phyloP scores from a whole-genome alignment of 257 asterid species.

The Solanum pennellii region DNA sequence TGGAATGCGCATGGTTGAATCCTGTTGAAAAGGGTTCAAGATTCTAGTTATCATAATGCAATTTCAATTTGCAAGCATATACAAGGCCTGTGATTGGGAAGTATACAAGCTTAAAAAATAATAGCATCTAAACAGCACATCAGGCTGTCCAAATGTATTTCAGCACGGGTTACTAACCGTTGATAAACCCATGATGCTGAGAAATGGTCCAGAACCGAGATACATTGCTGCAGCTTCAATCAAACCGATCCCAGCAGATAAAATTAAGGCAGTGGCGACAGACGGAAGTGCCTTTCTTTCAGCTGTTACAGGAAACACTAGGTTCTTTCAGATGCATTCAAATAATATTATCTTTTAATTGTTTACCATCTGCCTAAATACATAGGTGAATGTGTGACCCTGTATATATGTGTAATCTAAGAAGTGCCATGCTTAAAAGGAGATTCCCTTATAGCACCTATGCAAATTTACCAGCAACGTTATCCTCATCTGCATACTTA shows the following conservation, averaged over 20 bases:
- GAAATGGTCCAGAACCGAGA: slow-evolving; percentile 25
- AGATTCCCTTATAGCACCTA: not conserved
- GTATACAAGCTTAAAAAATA: not conserved
- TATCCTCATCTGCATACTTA: slow-evolving; percentile 5
- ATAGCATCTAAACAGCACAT: not conserved
- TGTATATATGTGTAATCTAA: not conserved
- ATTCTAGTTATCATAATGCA: not conserved
- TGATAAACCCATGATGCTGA: slow-evolving; percentile 34
- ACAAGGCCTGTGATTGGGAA: not conserved
- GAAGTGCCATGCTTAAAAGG: not conserved
- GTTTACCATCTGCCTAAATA: not conserved
- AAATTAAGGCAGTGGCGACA: slow-evolving; percentile 30
- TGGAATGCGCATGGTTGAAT: slow-evolving; percentile 24
- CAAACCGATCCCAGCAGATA: slow-evolving; percentile 28
- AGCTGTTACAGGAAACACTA: slow-evolving; percentile 5
- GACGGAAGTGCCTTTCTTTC: slow-evolving; percentile 26
- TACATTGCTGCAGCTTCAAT: slow-evolving; percentile 34
- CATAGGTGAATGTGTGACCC: not conserved
- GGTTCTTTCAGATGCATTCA: not conserved
- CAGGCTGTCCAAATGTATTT: not conserved
- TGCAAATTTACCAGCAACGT: slow-evolving; percentile 12
- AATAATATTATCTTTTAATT: not conserved
- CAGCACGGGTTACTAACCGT: slow-evolving; percentile 1
- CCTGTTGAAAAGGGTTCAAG: slow-evolving; percentile 10
- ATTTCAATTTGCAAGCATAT: not conserved